Base-by-base conservation (phyloP, 306 rosid species). In the Rubus idaeus region DNA sequence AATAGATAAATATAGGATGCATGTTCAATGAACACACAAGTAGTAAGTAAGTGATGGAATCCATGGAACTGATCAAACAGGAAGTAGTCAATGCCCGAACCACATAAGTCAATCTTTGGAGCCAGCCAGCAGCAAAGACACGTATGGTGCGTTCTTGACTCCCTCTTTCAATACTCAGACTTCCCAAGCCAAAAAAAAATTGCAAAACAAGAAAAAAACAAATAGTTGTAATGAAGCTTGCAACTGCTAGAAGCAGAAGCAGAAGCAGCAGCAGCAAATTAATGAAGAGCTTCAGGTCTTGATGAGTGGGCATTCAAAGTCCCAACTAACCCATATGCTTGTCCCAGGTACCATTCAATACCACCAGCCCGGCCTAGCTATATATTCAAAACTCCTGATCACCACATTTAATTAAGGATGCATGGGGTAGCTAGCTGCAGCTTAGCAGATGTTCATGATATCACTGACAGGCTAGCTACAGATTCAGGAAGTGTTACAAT, bases 91-190 rank as follows among this genome's bases (percentile, higher is more conserved):
- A 95, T 95, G 88, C 98, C 98, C 97, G 97, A 95, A 95, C 98
- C 97, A 91, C 90, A 75, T 47, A 47, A 30, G 35, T 30, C 30
- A 26, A n/a, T 53, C 40, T 52, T 71, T 80, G 7, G 37, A 51
- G 70, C 39, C 40, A 2, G 61, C 65, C 37, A 13, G 67, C 53
- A 42, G 17, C 71, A 80, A 61, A 80, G 46, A 73, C 50, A 42
- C 14, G 79, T 87, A 84, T 89, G 98, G 98, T 95, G 96, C 97
- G 98, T 84, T 95, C 97, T 95, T 95, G 98, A 95, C 98, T 95
- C 88, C 97, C 87, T 87, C 77, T 81, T 58, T 63, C 77, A 77
- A 71, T 50, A 50, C 80, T 60, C 3, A 16, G 56, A 10, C 35
- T 57, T 68, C 39, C 47, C 49, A 30, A 26, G 35, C 12, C 21